Conservation (phyloP, 1,284 basidiomycete species). For the Leccinum griseonigrum region DNA sequence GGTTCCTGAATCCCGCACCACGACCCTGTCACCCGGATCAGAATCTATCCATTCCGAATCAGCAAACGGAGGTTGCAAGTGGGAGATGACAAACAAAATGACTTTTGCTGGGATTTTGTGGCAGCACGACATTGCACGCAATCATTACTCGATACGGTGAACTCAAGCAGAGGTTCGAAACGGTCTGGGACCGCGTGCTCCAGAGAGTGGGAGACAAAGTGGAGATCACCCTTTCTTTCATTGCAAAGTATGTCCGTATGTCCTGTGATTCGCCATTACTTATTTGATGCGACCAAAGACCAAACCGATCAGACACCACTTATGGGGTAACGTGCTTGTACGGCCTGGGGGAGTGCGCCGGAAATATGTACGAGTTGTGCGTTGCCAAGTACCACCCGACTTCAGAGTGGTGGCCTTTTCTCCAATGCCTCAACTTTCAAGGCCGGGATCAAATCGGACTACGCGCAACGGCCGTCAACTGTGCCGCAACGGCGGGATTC, state of each 20-base stretch:
- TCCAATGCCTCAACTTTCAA: slow-evolving; percentile 75
- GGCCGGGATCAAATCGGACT: slow-evolving; percentile 64
- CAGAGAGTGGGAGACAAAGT: slow-evolving; percentile 62
- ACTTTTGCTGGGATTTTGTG: slow-evolving; percentile 28
- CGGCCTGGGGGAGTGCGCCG: slow-evolving; percentile 78
- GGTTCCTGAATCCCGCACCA: slow-evolving; percentile 34
- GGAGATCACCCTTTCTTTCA: slow-evolving; percentile 67
- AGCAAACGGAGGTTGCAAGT: slow-evolving; percentile 27
- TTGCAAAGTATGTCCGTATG: slow-evolving; percentile 55
- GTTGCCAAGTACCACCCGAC: slow-evolving; percentile 54
- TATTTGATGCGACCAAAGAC: slow-evolving; percentile 39
- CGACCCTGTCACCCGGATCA: slow-evolving; percentile 29
- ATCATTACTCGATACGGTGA: slow-evolving; percentile 64
- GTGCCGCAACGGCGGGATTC: slow-evolving; percentile 60
- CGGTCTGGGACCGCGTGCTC: slow-evolving; percentile 72
- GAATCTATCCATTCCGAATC: slow-evolving; percentile 27
- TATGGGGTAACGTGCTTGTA: slow-evolving; percentile 81
- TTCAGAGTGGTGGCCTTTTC: slow-evolving; percentile 69
- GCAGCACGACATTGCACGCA: slow-evolving; percentile 52
- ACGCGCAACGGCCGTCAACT: slow-evolving; percentile 62
- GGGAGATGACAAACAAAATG: slow-evolving; percentile 30
- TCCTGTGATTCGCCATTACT: slow-evolving; percentile 1
- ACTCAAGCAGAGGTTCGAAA: slow-evolving; percentile 64
- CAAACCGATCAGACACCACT: slow-evolving; percentile 59
- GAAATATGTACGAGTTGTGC: slow-evolving; percentile 85